Evolutionary conservation across 1,284 basidiomycete species (phyloP).

Genomic region (Cystobasidium sp.): DNA sequence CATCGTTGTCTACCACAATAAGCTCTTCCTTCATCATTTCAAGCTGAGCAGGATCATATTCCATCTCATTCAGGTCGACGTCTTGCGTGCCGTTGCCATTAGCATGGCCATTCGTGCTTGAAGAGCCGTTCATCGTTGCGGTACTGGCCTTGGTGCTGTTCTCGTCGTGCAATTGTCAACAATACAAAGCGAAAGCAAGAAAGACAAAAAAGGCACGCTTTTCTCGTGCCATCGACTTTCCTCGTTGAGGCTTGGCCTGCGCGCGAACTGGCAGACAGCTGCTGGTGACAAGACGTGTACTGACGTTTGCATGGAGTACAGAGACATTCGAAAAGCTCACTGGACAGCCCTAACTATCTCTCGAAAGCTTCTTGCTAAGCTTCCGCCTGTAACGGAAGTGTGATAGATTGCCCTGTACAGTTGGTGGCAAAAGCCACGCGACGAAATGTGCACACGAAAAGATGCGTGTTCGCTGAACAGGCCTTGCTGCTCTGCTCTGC

Average conservation of each 20-base stretch:
- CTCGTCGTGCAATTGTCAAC: not conserved
- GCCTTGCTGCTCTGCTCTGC: too few species aligned
- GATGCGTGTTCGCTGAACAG: too few species aligned
- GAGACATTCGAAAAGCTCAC: too few species aligned
- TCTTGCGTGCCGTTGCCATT: constrained; percentile 19
- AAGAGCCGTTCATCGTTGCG: constrained; percentile 15
- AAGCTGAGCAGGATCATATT: constrained; percentile 60
- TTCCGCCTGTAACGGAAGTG: too few species aligned
- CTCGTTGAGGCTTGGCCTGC: not conserved
- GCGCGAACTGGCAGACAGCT: not conserved
- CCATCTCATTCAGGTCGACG: constrained; percentile 41
- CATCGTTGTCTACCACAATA: constrained; percentile 90
- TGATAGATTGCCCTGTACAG: too few species aligned
- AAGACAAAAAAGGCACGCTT: constrained; percentile 1
- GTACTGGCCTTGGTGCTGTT: not conserved
- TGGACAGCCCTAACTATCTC: too few species aligned
- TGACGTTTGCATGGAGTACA: too few species aligned
- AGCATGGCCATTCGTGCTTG: constrained; percentile 1
- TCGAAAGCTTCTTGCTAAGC: too few species aligned
- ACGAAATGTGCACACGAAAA: too few species aligned
- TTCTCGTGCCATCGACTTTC: constrained; percentile 8
- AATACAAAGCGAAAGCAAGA: constrained; percentile 9
- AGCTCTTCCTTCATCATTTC: constrained; percentile 97
- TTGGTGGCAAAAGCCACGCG: too few species aligned
- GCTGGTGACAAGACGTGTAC: too few species aligned